These are phyloP conservation scores for Kodamaea leandrae DNA, from an alignment of 805 yeast genomes.

Conservation along the genomic window DNA sequence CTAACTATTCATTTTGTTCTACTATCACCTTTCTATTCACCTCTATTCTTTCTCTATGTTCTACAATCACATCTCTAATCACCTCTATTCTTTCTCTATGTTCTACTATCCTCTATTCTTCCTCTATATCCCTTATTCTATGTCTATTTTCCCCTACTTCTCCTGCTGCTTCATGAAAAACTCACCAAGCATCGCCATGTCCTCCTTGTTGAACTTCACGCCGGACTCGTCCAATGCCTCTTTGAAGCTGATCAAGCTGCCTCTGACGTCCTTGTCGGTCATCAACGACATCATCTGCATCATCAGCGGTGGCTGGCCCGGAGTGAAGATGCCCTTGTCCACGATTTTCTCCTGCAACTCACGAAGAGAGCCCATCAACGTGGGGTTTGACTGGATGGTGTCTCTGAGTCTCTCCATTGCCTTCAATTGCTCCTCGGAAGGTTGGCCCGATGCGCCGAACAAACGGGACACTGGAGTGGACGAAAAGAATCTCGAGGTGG, in stretches of 20 bases:
- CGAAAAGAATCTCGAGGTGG: background rate
- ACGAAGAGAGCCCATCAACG: slow-evolving; percentile 26
- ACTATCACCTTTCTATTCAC: too few species aligned
- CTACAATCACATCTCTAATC: too few species aligned
- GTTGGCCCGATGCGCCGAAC: background rate
- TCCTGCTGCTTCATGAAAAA: slow-evolving; percentile 15
- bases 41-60: too few species aligned
- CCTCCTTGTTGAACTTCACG: slow-evolving; percentile 31
- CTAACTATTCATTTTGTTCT: too few species aligned
- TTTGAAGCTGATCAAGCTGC: slow-evolving; percentile 26
- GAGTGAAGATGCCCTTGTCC: slow-evolving; percentile 32
- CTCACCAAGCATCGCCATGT: slow-evolving; percentile 30
- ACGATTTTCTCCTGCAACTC: slow-evolving; percentile 31
- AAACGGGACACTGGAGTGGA: background rate
- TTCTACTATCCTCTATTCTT: too few species aligned
- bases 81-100: too few species aligned
- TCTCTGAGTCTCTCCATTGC: slow-evolving; percentile 13
- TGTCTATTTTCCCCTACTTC: background rate
- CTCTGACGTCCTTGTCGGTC: slow-evolving; percentile 36
- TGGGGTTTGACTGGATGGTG: slow-evolving; percentile 23
- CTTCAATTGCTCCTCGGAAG: slow-evolving; percentile 10
- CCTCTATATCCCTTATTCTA: background rate
- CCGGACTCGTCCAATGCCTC: slow-evolving; percentile 31
- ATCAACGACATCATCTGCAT: slow-evolving; percentile 36
- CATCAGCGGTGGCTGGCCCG: slow-evolving; percentile 33